A percentile compares a stretch with the other conserved stretches of the same genome.
These are phyloP conservation scores for Litchi chinensis DNA, from an alignment of 345 rosid species.

Conservation along the genomic window DNA sequence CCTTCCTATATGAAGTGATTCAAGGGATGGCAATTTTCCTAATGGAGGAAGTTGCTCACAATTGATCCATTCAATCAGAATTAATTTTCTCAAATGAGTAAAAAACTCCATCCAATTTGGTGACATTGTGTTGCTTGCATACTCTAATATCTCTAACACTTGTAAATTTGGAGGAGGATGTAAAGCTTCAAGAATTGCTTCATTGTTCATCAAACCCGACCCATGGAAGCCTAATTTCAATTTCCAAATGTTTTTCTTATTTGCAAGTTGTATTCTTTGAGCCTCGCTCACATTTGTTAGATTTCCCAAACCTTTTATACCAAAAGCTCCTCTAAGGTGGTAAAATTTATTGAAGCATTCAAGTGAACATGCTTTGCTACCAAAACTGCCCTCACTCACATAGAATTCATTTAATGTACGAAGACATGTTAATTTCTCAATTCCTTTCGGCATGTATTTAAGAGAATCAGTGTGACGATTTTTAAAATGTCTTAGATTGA, in stretches of 20 bases:
- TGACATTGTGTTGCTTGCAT: background rate
- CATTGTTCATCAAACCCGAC: background rate
- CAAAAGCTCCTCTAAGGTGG: no score
- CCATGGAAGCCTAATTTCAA: background rate
- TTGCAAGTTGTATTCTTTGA: no score
- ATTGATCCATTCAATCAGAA: background rate
- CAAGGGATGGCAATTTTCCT: background rate
- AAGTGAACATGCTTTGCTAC: background rate
- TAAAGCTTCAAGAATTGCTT: background rate
- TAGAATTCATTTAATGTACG: background rate
- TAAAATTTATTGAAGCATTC: background rate
- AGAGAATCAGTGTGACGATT: background rate
- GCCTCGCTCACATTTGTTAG: no score
- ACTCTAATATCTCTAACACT: background rate
- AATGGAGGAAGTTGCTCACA: background rate
- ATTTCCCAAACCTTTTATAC: no score
- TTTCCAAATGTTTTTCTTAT: background rate
- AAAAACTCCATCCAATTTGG: background rate
- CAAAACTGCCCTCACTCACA: background rate
- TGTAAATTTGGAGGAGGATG: background rate
- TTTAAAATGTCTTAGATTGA: slow-evolving; percentile 18
- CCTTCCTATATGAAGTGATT: background rate
- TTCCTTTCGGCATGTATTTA: slow-evolving; percentile 10
- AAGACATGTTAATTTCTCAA: slow-evolving; percentile 8
- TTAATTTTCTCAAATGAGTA: background rate